Conservation (phyloP, 2,329 filamentous ascomycete species). For the Hawksworthiomyces lignivorus region DNA sequence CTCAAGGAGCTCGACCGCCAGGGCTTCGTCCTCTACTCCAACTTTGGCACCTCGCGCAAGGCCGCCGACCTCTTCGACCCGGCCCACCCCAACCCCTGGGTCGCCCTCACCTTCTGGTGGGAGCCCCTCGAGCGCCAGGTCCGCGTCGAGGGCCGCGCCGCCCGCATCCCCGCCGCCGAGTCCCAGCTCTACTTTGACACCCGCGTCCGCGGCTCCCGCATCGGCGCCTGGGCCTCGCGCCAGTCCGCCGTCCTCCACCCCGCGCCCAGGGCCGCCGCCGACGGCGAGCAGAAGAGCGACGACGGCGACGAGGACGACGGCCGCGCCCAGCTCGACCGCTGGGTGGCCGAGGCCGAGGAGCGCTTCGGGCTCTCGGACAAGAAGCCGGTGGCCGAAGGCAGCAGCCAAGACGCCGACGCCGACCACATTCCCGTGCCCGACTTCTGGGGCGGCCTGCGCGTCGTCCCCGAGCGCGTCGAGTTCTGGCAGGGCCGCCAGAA, state of each 20-base stretch:
- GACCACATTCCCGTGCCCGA: conserved; percentile 83
- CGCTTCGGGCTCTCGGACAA: conserved; percentile 66
- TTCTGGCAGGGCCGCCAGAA: conserved; percentile 94
- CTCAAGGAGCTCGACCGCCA: conserved; percentile 81
- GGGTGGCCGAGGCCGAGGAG: conserved; percentile 69
- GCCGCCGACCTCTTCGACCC: conserved; percentile 52
- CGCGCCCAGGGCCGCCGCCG: conserved; percentile 27
- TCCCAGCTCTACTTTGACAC: conserved; percentile 63
- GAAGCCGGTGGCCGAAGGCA: conserved; percentile 86
- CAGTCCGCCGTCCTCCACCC: conserved; percentile 66
- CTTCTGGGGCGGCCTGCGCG: conserved; percentile 88
- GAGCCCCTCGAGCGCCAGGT: conserved; percentile 79
- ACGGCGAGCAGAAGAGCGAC: conserved; percentile 18
- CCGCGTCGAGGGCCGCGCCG: conserved; percentile 70
- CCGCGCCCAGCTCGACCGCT: conserved; percentile 63
- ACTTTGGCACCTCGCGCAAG: conserved; percentile 73
- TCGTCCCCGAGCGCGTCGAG: conserved; percentile 80
- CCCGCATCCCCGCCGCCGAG: conserved; percentile 61
- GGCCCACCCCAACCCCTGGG: conserved; percentile 56
- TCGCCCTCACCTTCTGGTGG: conserved; percentile 88
- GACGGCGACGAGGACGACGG: conserved; percentile 50
- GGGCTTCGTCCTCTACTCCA: conserved; percentile 90
- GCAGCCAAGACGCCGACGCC: conserved; percentile 66
- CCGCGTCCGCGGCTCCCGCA: conserved; percentile 66
- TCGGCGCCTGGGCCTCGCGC: conserved; percentile 89